Evolutionary conservation across 768 basidiomycete genomes (phyloP).

Genomic region (Mycena albidolilacea): DNA sequence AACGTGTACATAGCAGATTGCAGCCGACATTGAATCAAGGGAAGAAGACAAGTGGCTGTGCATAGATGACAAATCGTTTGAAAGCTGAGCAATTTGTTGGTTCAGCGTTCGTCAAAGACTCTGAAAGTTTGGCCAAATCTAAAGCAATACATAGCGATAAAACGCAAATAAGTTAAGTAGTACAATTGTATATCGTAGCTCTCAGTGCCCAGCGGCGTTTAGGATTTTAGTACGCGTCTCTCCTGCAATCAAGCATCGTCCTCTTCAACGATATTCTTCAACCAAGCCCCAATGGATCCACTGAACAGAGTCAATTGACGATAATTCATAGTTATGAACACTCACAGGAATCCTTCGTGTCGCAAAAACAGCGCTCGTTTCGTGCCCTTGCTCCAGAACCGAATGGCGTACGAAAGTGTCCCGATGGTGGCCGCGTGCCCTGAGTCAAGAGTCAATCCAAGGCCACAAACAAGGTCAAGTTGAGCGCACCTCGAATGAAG

Average conservation of each 20-base stretch:
- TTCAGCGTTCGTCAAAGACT: no score
- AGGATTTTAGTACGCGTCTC: conserved; percentile 11
- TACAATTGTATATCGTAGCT: neutral
- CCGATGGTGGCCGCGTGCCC: conserved; percentile 98
- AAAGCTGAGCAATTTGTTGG: no score
- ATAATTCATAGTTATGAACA: neutral
- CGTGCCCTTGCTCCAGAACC: conserved; percentile 99
- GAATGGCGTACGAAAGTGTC: conserved; percentile 97
- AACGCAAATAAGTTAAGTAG: conserved; percentile 26
- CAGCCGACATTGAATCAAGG: neutral
- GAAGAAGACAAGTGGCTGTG: neutral
- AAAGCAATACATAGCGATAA: conserved; percentile 5
- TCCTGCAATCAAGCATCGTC: conserved; percentile 4
- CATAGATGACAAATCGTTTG: neutral
- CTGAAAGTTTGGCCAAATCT: neutral
- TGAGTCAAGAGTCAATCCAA: conserved; percentile 51
- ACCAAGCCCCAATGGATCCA: conserved; percentile 97
- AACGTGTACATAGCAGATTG: neutral
- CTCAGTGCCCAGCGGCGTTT: neutral
- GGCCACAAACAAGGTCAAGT: neutral
- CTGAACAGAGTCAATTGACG: conserved; percentile 55
- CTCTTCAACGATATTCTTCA: conserved; percentile 75
- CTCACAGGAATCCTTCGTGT: conserved; percentile 93
- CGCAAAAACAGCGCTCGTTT: conserved; percentile 97
- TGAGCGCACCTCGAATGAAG: conserved; percentile 90